Conservation (phyloP, 1,284 basidiomycete genomes). For the Ustilago trichophora region DNA sequence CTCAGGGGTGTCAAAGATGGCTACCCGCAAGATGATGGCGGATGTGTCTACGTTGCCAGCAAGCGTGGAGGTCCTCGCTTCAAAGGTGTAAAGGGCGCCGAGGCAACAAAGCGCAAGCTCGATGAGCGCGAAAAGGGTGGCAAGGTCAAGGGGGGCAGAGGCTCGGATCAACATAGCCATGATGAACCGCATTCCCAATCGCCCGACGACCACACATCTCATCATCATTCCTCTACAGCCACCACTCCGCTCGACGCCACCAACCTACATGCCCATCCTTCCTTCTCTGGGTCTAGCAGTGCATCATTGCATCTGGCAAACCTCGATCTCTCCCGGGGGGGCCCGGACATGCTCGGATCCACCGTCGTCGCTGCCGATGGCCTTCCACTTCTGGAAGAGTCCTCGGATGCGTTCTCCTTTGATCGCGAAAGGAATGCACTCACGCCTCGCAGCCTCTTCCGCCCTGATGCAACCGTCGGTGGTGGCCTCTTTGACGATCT, state of each 20-base stretch:
- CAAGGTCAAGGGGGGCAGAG: conserved; percentile 20
- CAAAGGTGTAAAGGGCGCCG: conserved; percentile 56
- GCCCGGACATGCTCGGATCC: conserved; percentile 5
- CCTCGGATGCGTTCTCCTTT: conserved; percentile 28
- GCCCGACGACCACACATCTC: conserved; percentile 21
- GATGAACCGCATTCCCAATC: conserved; percentile 36
- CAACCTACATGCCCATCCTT: conserved; percentile 1
- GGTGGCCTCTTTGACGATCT: conserved; percentile 49
- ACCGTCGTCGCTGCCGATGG: conserved; percentile 3
- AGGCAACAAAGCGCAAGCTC: conserved; percentile 48
- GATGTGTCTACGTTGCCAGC: conserved; percentile 53
- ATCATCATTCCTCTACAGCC: conserved; percentile 8
- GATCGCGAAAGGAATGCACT: conserved; percentile 34
- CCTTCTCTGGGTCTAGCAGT: not conserved
- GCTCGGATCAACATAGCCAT: conserved; percentile 10
- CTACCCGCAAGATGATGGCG: conserved; percentile 39
- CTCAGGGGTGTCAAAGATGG: conserved; percentile 50
- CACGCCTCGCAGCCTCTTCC: conserved; percentile 26
- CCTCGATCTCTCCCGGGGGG: conserved; percentile 10
- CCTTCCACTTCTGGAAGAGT: conserved; percentile 10
- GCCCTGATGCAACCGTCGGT: conserved; percentile 16
- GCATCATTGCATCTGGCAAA: not conserved
- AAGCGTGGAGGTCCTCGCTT: conserved; percentile 58
- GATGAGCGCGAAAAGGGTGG: conserved; percentile 40
- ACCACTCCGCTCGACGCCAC: conserved; percentile 18